Evolutionary conservation across 2,329 filamentous ascomycete genomes (phyloP).

Genomic region (Verticillium klebahnii): DNA sequence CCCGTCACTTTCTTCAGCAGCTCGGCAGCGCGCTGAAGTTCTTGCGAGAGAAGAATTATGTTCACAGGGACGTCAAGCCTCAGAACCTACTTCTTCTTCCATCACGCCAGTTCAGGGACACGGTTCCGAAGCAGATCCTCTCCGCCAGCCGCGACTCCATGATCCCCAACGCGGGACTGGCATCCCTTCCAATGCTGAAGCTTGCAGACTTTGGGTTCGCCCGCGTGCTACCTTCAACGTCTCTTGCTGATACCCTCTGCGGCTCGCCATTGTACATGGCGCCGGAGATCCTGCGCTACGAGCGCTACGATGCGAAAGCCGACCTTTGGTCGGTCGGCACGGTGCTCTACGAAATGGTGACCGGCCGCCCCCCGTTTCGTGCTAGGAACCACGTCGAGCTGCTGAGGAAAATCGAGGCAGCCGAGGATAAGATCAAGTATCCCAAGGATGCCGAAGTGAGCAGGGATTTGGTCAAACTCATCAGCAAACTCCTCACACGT

Average conservation of each 20-base stretch:
- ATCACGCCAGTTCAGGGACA: slow-evolving; percentile 64
- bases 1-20: slow-evolving; percentile 93
- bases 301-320: slow-evolving; percentile 69
- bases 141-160: slow-evolving; percentile 74
- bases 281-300: slow-evolving; percentile 80
- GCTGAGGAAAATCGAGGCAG: slow-evolving; percentile 83
- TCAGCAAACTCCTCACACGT: slow-evolving; percentile 76
- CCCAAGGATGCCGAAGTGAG: slow-evolving; percentile 67
- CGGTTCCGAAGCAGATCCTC: slow-evolving; percentile 64
- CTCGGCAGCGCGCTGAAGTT: slow-evolving; percentile 89
- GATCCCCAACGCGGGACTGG: slow-evolving; percentile 74
- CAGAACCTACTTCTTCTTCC: slow-evolving; percentile 92
- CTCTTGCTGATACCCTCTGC: slow-evolving; percentile 72
- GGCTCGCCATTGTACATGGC: slow-evolving; percentile 82
- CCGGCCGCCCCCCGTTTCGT: slow-evolving; percentile 83
- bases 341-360: slow-evolving; percentile 78
- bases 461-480: slow-evolving; percentile 73
- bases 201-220: slow-evolving; percentile 84
- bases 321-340: slow-evolving; percentile 89
- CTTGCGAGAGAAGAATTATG: slow-evolving; percentile 76
- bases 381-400: slow-evolving; percentile 82
- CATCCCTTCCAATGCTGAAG: slow-evolving; percentile 85
- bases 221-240: slow-evolving; percentile 80
- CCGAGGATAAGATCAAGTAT: slow-evolving; percentile 82
- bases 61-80: slow-evolving; percentile 96